A percentile compares a stretch with the other conserved stretches of the same genome.
Evolutionary conservation across 179 eudicot genomes (phyloP).

Genomic region (Kewa caespitosa): DNA sequence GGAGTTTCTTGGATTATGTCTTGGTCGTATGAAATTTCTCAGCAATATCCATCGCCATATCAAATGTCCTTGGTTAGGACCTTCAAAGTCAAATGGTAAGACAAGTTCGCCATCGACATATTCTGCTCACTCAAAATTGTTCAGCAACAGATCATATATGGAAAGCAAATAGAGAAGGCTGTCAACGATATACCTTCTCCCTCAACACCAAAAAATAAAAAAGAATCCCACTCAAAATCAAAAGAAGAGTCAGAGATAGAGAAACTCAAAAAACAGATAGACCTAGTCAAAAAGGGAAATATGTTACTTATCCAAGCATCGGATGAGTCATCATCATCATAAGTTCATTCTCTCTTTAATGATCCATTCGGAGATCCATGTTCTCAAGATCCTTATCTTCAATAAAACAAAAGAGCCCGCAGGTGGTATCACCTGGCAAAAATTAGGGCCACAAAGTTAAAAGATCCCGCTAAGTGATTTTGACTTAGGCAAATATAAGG

Average conservation of each 20-base stretch:
- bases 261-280: background rate
- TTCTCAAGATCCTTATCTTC: background rate
- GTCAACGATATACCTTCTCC: background rate
- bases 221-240: background rate
- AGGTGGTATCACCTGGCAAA: background rate
- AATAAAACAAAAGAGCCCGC: background rate
- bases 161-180: background rate
- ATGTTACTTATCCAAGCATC: too few relatives aligned
- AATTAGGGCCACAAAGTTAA: background rate
- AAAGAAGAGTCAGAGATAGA: background rate
- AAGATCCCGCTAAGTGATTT: background rate
- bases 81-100: background rate
- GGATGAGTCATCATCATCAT: background rate
- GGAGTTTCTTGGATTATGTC: background rate
- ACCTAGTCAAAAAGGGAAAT: background rate
- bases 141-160: background rate
- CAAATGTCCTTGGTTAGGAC: background rate
- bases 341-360: background rate
- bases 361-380: conserved; percentile 1
- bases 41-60: background rate
- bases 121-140: background rate
- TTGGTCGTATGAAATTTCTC: background rate
- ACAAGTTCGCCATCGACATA: background rate
- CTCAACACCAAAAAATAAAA: background rate
- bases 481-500: background rate